Percentiles rank a stretch among this genome's conserved stretches.
These are phyloP conservation scores for Arthrobotrys pseudoclavata DNA, from an alignment of 2,329 filamentous ascomycete species.

Conservation along the genomic window DNA sequence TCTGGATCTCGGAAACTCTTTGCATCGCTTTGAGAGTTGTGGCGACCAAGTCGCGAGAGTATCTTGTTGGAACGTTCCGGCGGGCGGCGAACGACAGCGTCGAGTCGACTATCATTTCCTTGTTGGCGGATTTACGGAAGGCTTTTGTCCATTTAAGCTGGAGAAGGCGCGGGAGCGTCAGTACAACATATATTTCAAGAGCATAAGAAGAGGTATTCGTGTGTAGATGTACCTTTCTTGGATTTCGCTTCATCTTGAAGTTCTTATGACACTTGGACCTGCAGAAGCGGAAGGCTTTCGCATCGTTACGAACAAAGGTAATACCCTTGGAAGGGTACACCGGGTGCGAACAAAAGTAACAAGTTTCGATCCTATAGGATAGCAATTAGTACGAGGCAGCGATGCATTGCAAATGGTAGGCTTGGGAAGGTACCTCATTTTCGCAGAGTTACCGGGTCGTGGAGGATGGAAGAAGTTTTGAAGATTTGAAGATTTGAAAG, in stretches of 20 bases:
- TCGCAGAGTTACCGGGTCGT: conserved; percentile 18
- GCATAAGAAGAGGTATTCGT: neutral
- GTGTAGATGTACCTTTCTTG: conserved; percentile 44
- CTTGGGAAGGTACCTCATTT: conserved; percentile 41
- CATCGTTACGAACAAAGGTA: conserved; percentile 77
- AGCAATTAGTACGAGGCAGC: neutral
- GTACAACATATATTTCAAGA: neutral
- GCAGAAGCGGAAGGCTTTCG: conserved; percentile 77
- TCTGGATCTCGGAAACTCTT: conserved; percentile 86
- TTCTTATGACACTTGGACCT: conserved; percentile 76
- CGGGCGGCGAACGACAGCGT: conserved; percentile 92
- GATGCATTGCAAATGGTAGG: neutral
- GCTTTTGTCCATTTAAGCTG: conserved; percentile 96
- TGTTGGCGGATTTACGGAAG: conserved; percentile 86
- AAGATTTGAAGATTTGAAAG: conserved; percentile 16
- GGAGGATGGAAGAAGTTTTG: conserved; percentile 6
- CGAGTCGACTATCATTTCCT: conserved; percentile 91
- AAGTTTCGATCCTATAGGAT: conserved; percentile 72
- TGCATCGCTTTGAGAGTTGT: conserved; percentile 94
- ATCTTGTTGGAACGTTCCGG: conserved; percentile 93
- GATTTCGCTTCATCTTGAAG: conserved; percentile 64
- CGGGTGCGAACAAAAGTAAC: conserved; percentile 79
- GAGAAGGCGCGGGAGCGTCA: neutral
- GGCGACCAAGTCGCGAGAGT: conserved; percentile 90
- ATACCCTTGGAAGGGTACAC: conserved; percentile 77